These are phyloP conservation scores for Fusarium mundagurra DNA, from an alignment of 2,329 filamentous ascomycete species.

Conservation along the genomic window DNA sequence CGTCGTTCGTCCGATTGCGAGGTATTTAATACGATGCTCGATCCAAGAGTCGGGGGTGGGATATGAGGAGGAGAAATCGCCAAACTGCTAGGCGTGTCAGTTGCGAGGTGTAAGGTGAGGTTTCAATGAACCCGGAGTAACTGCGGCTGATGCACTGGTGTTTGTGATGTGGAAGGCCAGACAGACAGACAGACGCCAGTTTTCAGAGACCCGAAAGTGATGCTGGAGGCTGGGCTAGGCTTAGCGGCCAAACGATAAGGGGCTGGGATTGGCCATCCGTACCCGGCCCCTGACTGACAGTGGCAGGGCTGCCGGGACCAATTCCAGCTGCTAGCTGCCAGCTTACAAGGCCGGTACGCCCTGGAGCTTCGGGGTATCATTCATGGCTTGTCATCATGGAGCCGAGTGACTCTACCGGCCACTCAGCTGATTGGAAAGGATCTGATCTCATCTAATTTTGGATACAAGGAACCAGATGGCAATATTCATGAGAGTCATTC, in stretches of 20 bases:
- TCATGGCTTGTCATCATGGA: background rate
- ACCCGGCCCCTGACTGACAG: slow-evolving; percentile 23
- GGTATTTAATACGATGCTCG: slow-evolving; percentile 8
- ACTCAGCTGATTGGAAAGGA: background rate
- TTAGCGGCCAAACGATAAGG: slow-evolving; percentile 43
- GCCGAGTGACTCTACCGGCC: slow-evolving; percentile 36
- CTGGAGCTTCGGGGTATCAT: slow-evolving; percentile 14
- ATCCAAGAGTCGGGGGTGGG: slow-evolving; percentile 23
- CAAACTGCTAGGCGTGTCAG: slow-evolving; percentile 32
- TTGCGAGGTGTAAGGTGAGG: slow-evolving; percentile 41
- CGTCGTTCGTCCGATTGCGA: slow-evolving; percentile 23
- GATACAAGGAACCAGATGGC: background rate
- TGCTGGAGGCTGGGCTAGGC: slow-evolving; percentile 43
- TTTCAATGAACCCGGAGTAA: slow-evolving; percentile 39
- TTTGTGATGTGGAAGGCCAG: slow-evolving; percentile 43
- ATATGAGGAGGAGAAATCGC: slow-evolving; percentile 24
- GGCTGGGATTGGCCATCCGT: slow-evolving; percentile 2
- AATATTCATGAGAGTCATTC: background rate
- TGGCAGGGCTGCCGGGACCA: slow-evolving; percentile 24
- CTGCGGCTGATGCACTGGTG: slow-evolving; percentile 41
- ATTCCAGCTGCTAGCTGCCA: slow-evolving; percentile 26
- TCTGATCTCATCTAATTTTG: background rate
- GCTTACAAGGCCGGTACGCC: slow-evolving; percentile 13
- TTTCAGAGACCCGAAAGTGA: slow-evolving; percentile 17
- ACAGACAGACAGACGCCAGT: slow-evolving; percentile 22